Evolutionary conservation across 108 stramenopile genomes (phyloP), one percentile per base, ranked within the genome.

Genomic region (Skeletonema costatum): DNA sequence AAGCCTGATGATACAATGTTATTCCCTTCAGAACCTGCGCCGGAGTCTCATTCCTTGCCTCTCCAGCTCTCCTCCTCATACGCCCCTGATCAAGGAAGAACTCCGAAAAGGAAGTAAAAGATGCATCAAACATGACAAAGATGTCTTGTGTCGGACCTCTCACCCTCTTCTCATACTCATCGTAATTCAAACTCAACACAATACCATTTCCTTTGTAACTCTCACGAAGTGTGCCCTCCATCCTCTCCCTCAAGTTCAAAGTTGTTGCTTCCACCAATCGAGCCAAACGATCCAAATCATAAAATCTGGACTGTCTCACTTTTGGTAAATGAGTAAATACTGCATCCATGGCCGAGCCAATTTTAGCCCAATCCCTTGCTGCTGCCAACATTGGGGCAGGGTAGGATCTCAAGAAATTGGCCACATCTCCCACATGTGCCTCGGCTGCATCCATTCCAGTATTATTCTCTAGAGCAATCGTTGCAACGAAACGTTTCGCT

Each of bases 401-500:
- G 63, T 95, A 97, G 10, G 71, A 60, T 61, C 87, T 83, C n/a
- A 99, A 82, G 78, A 96, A 97, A 64, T 87, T 85, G 31, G 87
- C 88, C 8, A 96, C 88, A 74, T 97, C 97, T 5, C 75, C 66
- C 3, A 87, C 74, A 53, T 86, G 82, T 31, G 81, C 68, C n/a
- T 88, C 60, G 2, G 98, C 93, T 44, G 77, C 82, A 46, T 90
- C 92, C 62, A 98, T 68, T 5, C 95, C 94, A 13, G 95, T 96
- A 78, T 95, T 92, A 48, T 92, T 93, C 73, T 98, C 93, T 48
- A 98, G 76, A 14, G 96, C 95, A 31, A 94, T 87, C 0, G 95
- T 95, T n/a, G 97, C 95, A 2, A 97, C 87, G 71, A 97, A 96
- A 13, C 95, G 88, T 74, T 92, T 92, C 38, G 91, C 92, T 46